Base-by-base conservation (phyloP, 805 yeast species). In the Metschnikowia baotianmanensis region DNA sequence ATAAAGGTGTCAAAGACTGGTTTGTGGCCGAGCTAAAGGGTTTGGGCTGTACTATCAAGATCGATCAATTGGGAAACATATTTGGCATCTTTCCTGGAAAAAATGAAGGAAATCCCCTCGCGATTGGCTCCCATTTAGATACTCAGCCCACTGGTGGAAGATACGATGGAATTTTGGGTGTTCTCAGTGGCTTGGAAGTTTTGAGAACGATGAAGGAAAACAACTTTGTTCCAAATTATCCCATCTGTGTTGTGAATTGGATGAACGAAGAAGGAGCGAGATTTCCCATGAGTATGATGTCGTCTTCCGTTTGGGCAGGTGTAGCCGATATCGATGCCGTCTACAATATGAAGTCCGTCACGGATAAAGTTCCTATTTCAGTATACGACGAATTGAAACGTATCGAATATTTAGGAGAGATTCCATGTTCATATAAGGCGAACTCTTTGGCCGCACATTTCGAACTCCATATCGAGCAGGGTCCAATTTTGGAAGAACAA, bases 81-180 rank as follows among this genome's bases (percentile, higher is more conserved):
- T 83, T 82, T 62, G 83, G 83, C 7, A 66, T 77, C 9, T 79
- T 70, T 42, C 83, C 85, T 0, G 87, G 87, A 5, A 59, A 65
- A 45, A 52, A 56, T 7, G 45, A 39, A 1, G 71, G 69, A 1
- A 57, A 70, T 3, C 83, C 88, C 12, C 80, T 80, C 1, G 86
- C 77, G 12, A 79, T 82, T 45, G 89, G 89, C 0, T 81, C 87
- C 0, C 89, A 83, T 59, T 62, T 83, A 42, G 90, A 83, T 52
- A 83, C 90, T 1, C 89, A 83, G 60, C 89, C 89, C 22, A 79
- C 82, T 6, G 90, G 89, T 28, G 89, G 90, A 9, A 68, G 86
- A 45, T 83, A 82, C 52, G 90, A 83, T 53, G 90, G 89, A 33
- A 77, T 83, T 28, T 68, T 71, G 26, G 90, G 90, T 15, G 88